Evolutionary conservation across 768 basidiomycete genomes (phyloP), one percentile per base, ranked within the genome.

Genomic region (Leccinum ochraceum): DNA sequence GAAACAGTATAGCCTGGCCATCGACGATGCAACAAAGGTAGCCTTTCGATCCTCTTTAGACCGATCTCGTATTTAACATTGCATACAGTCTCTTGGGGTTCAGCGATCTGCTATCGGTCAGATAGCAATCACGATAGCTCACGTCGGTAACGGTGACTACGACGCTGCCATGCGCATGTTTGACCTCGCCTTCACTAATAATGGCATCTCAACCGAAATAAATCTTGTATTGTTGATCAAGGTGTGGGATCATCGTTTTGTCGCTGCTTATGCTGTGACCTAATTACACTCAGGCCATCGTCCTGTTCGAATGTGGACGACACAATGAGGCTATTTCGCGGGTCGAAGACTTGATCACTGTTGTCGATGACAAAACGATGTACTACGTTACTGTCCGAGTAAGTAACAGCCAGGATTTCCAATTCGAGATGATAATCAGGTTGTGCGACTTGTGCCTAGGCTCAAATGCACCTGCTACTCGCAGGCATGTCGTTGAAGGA

Each of bases 211-310:
- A 2, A 13, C 5, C 5, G 66, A 67, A 9, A 60, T 20, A 7
- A 44, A 30, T 2, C 37, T 64, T 48, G 55, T 67, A 4, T 42
- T 67, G 17, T 37, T 61, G 5, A 56, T 67, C 26, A 67, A 64
- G 62, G 66, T 57, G 11, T 16, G n/a, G 2, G 2, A n/a, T 24
- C 6, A 10, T 32, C 26, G 26, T 4, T 0, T 24, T 0, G 0
- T 0, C 14, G 36, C 11, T 30, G 7, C n/a, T 36, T 17, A 10
- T 49, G 17, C 17, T 0, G 4, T 52, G 13, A 0, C 4, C 34
- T 42, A 1, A 9, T 22, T 11, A 22, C 28, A 34, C 2, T 17
- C n/a, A 64, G 63, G 63, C 63, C 1, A 49, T 60, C 16, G 34
- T 63, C 4, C 3, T 63, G 7, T 63, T 63, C 39, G 42, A 54